Evolutionary conservation across 1,284 basidiomycete genomes (phyloP).

Genomic region (Ceratobasidium sp.): DNA sequence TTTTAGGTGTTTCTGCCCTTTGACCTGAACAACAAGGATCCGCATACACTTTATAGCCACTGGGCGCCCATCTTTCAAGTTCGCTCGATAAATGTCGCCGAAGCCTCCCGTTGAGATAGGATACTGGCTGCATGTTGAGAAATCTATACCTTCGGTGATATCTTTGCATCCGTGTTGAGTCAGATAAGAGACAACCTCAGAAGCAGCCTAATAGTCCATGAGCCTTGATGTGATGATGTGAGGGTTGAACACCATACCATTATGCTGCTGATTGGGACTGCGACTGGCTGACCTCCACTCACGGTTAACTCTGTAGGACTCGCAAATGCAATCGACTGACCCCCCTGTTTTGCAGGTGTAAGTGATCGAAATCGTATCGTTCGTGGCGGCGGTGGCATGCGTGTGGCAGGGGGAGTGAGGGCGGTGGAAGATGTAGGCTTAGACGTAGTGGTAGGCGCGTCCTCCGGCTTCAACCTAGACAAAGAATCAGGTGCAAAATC

Average conservation of each 20-base stretch:
- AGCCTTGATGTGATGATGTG: no score
- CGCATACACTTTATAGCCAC: slow-evolving; percentile 17
- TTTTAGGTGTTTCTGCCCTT: slow-evolving; percentile 9
- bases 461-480: neutral
- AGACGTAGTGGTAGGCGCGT: neutral
- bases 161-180: slow-evolving; percentile 1
- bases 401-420: neutral
- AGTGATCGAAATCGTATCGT: no score
- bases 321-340: no score
- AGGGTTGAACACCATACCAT: no score
- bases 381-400: slow-evolving; percentile 2
- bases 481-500: slow-evolving; percentile 6
- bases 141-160: neutral
- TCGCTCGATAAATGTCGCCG: slow-evolving; percentile 12
- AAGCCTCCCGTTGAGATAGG: neutral
- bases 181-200: slow-evolving; percentile 1
- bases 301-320: no score
- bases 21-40: neutral
- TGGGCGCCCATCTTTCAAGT: neutral
- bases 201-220: neutral
- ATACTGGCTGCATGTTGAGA: neutral
- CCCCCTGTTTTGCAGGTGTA: no score
- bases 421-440: neutral
- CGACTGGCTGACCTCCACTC: no score
- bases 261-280: no score